phyloP scores from a whole-genome alignment of 441 rosid genomes.

The Populus hybrid region DNA sequence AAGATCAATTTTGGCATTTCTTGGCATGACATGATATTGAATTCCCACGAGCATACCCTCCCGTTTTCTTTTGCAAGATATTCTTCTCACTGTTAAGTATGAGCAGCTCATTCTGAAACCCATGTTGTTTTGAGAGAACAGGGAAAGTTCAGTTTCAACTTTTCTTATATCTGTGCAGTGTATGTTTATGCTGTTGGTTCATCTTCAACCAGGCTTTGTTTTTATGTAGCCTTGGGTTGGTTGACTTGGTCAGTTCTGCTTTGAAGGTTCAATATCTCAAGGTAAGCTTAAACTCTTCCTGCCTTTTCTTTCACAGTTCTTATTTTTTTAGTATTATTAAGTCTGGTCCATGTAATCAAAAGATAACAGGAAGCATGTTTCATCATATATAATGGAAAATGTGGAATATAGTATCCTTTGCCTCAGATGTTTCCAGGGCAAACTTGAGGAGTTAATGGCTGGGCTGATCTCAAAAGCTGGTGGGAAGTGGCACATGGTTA shows the following conservation, averaged over 20 bases:
- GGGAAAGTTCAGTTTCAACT: neutral
- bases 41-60: neutral
- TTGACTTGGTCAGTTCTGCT: neutral
- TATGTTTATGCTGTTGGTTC: neutral
- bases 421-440: neutral
- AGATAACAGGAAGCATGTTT: neutral
- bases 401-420: neutral
- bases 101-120: neutral
- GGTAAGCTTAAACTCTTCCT: slow-evolving; percentile 2
- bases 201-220: neutral
- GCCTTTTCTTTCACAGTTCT: neutral
- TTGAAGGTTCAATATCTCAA: neutral
- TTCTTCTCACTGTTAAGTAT: neutral
- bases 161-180: neutral
- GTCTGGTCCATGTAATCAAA: neutral
- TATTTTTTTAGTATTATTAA: neutral
- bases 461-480: neutral
- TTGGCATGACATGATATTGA: neutral
- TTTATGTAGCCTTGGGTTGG: neutral
- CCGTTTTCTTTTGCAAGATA: neutral
- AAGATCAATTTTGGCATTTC: neutral
- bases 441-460: neutral
- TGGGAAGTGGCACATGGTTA: neutral
- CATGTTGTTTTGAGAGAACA: neutral
- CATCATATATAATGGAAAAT: neutral